Conservation (phyloP, 1,284 basidiomycete genomes). For the Leccinum fallax region DNA sequence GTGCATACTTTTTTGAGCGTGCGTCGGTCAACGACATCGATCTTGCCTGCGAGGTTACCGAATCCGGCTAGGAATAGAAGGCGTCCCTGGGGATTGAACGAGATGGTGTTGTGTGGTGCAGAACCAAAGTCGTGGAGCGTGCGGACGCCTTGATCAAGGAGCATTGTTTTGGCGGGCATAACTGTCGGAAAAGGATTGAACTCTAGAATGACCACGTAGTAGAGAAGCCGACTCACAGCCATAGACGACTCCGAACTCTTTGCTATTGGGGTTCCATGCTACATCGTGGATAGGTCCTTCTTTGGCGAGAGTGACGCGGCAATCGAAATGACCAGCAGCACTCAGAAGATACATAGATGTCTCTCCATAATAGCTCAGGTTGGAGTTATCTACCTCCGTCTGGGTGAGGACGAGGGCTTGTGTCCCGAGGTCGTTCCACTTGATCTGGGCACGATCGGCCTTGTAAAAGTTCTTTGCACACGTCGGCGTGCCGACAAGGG, state of each 20-base stretch:
- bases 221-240: too few species aligned
- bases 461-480: constrained; percentile 92
- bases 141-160: too few species aligned
- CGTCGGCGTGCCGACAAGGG: constrained; percentile 58
- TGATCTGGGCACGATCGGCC: constrained; percentile 64
- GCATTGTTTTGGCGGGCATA: too few species aligned
- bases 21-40: constrained; percentile 91
- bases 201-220: too few species aligned
- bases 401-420: constrained; percentile 47
- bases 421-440: constrained; percentile 94
- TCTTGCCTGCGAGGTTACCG: constrained; percentile 93
- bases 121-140: too few species aligned
- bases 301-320: constrained; percentile 90
- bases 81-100: too few species aligned
- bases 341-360: constrained; percentile 93
- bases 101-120: too few species aligned
- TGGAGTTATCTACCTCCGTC: constrained; percentile 93
- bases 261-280: constrained; percentile 83
- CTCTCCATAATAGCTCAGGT: constrained; percentile 98
- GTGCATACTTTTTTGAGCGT: constrained; percentile 82
- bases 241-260: too few species aligned
- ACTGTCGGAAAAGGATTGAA: too few species aligned
- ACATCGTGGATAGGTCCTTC: constrained; percentile 98
- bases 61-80: constrained; percentile 92
- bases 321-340: constrained; percentile 92